Base-by-base conservation (phyloP, 1,284 basidiomycete genomes). In the Xerocomus cyaneibrunnescens region DNA sequence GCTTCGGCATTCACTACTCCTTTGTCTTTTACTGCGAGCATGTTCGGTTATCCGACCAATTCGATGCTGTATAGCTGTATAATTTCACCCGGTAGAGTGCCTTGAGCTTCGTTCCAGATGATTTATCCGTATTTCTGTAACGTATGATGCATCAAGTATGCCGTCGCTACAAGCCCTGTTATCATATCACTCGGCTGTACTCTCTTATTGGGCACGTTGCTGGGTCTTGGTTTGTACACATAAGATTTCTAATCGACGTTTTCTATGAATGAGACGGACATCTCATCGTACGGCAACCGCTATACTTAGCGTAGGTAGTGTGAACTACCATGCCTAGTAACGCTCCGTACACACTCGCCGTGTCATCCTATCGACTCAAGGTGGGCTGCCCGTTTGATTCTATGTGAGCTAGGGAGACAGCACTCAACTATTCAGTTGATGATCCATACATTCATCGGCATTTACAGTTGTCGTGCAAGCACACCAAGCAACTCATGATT, bases 31-130 rank as follows among this genome's bases (percentile, higher is more conserved):
- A 2, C n/a, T 46, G 14, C 50, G 50, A 27, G 52, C 7, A 12
- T 4, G 4, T 22, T 34, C 8, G 23, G 14, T 27, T 9, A 23
- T 19, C 14, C 5, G 3, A n/a, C 17, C 12, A 31, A 23, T 6
- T 3, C 32, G 1, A 19, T 16, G 4, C 17, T 28, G 16, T 25
- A 3, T 5, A 53, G 51, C 51, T 22, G 10, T 35, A 19, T 1
- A 45, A 12, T 53, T 52, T 34, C 53, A 53, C 22, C 5, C 41
- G 16, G 51, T 53, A 22, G 25, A 52, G 42, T 39, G 21, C 16
- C 8, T 16, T 8, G 8, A 23, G 32, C 31, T 5, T 36, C 23
- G 3, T 16, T 30, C 10, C 5, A 16, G 21, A 2, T n/a, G 13
- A 5, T 4, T 7, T 10, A 7, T 21, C 5, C 17, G 1, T 52